Percentiles rank a stretch among this genome's conserved stretches.
Conservation (phyloP, 305 asterid species). For the Vinca major region DNA sequence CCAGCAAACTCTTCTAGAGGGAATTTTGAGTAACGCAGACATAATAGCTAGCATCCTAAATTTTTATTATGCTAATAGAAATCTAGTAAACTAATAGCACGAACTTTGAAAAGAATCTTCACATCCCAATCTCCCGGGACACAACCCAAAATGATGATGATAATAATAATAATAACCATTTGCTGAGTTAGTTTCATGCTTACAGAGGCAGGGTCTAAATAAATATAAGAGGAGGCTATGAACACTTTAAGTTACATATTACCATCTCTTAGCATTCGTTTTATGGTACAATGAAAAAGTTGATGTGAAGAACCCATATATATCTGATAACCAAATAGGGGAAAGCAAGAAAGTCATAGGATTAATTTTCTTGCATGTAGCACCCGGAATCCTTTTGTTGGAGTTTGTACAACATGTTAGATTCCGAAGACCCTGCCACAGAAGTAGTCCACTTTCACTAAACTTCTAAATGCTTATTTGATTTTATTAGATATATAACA, state of each 20-base stretch:
- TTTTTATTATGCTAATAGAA: background rate
- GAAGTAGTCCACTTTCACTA: background rate
- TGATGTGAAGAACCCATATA: background rate
- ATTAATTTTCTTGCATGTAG: background rate
- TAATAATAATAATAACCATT: background rate
- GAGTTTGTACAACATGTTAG: background rate
- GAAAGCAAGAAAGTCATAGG: background rate
- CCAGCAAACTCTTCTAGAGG: background rate
- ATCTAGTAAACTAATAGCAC: background rate
- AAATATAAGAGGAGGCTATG: background rate
- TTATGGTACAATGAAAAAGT: background rate
- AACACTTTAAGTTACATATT: background rate
- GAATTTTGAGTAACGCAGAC: background rate
- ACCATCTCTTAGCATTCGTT: background rate
- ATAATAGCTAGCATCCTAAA: background rate
- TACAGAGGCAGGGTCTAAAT: background rate
- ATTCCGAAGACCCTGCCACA: no score
- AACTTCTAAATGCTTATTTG: background rate
- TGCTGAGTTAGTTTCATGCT: background rate
- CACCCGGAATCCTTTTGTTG: background rate
- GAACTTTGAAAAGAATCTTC: background rate
- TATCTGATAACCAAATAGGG: background rate
- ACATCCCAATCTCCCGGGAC: background rate
- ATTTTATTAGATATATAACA: background rate
- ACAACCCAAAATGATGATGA: background rate